Evolutionary conservation across 108 stramenopile species (phyloP).

Genomic region (Cyclotella kingstonii): DNA sequence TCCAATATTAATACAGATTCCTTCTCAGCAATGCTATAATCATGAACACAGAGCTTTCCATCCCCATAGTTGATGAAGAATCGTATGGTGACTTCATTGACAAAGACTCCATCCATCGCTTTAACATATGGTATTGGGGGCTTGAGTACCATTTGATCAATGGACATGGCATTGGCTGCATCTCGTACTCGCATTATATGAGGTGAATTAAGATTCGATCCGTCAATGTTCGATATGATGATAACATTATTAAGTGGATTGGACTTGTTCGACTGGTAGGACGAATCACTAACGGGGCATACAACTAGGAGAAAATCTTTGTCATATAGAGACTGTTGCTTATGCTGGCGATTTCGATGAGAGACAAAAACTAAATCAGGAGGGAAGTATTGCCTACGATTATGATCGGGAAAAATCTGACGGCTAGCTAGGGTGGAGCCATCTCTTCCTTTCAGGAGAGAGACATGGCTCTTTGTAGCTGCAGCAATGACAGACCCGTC

Average conservation of each 20-base stretch:
- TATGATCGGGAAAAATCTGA: conserved; percentile 30
- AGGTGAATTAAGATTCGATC: conserved; percentile 49
- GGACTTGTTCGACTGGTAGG: conserved; percentile 19
- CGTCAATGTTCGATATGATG: conserved; percentile 71
- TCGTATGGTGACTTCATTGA: conserved; percentile 31
- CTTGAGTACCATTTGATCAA: conserved; percentile 38
- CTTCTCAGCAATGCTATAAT: conserved; percentile 38
- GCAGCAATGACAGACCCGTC: conserved; percentile 60
- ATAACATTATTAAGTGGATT: conserved; percentile 24
- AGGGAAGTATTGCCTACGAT: too few species aligned
- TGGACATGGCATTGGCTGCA: conserved; percentile 53
- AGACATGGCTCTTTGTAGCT: conserved; percentile 55
- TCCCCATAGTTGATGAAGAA: conserved; percentile 32
- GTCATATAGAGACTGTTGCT: background rate
- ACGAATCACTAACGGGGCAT: conserved; percentile 40
- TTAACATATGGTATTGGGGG: background rate
- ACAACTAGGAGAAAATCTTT: conserved; percentile 19
- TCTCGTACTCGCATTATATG: conserved; percentile 38
- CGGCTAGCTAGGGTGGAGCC: conserved; percentile 60
- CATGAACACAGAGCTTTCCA: conserved; percentile 37
- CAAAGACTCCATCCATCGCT: conserved; percentile 13
- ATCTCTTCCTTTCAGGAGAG: conserved; percentile 58
- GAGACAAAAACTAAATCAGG: too few species aligned
- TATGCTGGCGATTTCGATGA: conserved; percentile 1
- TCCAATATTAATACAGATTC: conserved; percentile 31